Evolutionary conservation across 495 filamentous ascomycete species (phyloP).

Genomic region (Patellaria atrata): DNA sequence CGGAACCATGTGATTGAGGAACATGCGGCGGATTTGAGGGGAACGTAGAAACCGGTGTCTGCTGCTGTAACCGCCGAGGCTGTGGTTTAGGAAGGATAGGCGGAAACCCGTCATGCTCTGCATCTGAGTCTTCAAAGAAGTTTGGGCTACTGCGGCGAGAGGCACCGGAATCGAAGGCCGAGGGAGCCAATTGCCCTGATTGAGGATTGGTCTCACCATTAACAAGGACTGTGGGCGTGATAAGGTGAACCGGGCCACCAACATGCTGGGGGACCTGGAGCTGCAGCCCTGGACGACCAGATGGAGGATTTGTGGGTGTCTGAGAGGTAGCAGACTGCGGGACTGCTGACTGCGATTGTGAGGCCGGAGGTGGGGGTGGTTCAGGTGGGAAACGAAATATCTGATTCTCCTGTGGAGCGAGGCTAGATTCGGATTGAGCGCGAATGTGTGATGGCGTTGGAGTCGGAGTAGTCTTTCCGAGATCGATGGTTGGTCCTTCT

Average conservation of each 20-base stretch:
- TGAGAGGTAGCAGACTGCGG: slow-evolving; percentile 13
- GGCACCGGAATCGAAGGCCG: slow-evolving; percentile 22
- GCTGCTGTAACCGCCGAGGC: not conserved
- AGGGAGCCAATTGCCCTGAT: slow-evolving; percentile 10
- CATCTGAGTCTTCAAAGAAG: slow-evolving; percentile 12
- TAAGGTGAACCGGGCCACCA: slow-evolving; percentile 60
- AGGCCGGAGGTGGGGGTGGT: slow-evolving; percentile 13
- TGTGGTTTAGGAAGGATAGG: not conserved
- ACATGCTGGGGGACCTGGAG: slow-evolving; percentile 68
- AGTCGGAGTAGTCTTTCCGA: slow-evolving; percentile 11
- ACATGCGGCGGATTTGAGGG: too few relatives aligned
- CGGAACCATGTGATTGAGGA: too few relatives aligned
- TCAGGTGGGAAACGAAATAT: slow-evolving; percentile 16
- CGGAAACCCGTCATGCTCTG: slow-evolving; percentile 3
- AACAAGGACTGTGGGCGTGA: slow-evolving; percentile 56
- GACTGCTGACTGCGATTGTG: slow-evolving; percentile 14
- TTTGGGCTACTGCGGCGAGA: slow-evolving; percentile 20
- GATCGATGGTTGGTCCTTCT: slow-evolving; percentile 24
- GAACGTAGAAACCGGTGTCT: not conserved
- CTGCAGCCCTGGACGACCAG: slow-evolving; percentile 45
- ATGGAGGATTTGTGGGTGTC: slow-evolving; percentile 19
- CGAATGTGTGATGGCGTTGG: slow-evolving; percentile 16
- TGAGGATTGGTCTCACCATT: slow-evolving; percentile 42
- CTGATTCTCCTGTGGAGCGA: slow-evolving; percentile 15
- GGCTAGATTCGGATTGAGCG: slow-evolving; percentile 18